These are phyloP conservation scores for Arthroderma sp. DNA, from an alignment of 2,329 filamentous ascomycete species.

Conservation along the genomic window DNA sequence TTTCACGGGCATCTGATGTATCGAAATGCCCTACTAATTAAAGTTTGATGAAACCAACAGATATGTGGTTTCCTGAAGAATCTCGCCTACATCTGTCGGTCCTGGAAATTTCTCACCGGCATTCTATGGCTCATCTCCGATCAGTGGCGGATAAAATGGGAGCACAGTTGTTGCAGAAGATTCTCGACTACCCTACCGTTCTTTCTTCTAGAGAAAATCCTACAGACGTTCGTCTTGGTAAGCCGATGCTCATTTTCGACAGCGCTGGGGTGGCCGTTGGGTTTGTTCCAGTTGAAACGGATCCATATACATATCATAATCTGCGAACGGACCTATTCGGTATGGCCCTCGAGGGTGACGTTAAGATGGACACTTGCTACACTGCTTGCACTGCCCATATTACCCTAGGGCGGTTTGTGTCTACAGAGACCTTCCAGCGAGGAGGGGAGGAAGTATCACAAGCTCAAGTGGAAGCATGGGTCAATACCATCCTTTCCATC, in stretches of 20 bases:
- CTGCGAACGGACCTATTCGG: constrained; percentile 4
- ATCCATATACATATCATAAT: constrained; percentile 6
- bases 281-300: constrained; percentile 2
- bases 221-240: constrained; percentile 3
- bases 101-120: constrained; percentile 6
- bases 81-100: constrained; percentile 6
- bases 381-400: constrained; percentile 7
- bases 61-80: constrained; percentile 7
- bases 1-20: too few relatives aligned
- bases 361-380: constrained; percentile 7
- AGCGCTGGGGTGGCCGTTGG: constrained; percentile 4
- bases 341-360: constrained; percentile 3
- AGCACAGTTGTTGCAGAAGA: neutral
- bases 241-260: constrained; percentile 6
- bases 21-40: too few relatives aligned
- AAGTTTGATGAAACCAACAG: neutral
- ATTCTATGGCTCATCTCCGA: constrained; percentile 5
- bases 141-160: constrained; percentile 4
- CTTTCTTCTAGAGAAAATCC: neutral
- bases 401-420: constrained; percentile 6
- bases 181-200: constrained; percentile 4
- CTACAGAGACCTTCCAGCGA: constrained; percentile 3
- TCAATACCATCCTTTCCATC: constrained; percentile 2
- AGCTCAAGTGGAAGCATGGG: constrained; percentile 1
- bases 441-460: neutral